Conservation (phyloP, 768 basidiomycete species). For the Podaxis sp. region DNA sequence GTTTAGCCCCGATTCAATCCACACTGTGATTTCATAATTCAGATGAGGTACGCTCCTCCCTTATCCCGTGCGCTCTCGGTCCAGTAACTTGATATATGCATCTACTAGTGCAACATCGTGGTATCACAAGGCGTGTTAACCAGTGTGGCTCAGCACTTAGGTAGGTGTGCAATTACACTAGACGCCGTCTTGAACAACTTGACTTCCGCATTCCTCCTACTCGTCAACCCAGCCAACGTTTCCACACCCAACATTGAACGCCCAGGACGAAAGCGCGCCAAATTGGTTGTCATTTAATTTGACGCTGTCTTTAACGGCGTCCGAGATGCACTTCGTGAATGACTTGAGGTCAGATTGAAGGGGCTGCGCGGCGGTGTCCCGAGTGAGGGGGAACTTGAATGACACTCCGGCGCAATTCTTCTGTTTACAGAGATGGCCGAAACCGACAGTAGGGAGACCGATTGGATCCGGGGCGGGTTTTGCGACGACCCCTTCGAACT, state of each 20-base stretch:
- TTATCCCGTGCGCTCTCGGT: too few relatives aligned
- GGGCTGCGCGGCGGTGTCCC: slow-evolving; percentile 27
- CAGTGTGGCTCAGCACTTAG: background rate
- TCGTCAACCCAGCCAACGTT: slow-evolving; percentile 28
- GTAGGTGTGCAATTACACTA: background rate
- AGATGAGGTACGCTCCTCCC: too few relatives aligned
- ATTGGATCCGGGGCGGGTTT: slow-evolving; percentile 33
- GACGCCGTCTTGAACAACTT: slow-evolving; percentile 27
- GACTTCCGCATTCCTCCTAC: slow-evolving; percentile 29
- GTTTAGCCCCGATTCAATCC: too few relatives aligned
- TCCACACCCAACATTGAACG: slow-evolving; percentile 33
- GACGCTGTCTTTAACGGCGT: slow-evolving; percentile 23
- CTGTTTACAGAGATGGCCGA: slow-evolving; percentile 30
- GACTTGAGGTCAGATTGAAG: slow-evolving; percentile 26
- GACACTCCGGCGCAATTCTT: slow-evolving; percentile 24
- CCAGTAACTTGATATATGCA: too few relatives aligned
- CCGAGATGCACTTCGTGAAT: slow-evolving; percentile 25
- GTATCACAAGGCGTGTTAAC: too few relatives aligned
- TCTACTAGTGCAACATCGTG: too few relatives aligned
- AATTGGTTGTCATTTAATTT: slow-evolving; percentile 33
- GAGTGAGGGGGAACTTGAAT: slow-evolving; percentile 32
- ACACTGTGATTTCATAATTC: too few relatives aligned
- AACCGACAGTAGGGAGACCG: slow-evolving; percentile 34
- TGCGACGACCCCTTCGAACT: slow-evolving; percentile 33
- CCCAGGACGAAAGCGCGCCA: slow-evolving; percentile 30